Conservation (phyloP, 371 early-diverging fungal species). For the Mortierella sp. region DNA sequence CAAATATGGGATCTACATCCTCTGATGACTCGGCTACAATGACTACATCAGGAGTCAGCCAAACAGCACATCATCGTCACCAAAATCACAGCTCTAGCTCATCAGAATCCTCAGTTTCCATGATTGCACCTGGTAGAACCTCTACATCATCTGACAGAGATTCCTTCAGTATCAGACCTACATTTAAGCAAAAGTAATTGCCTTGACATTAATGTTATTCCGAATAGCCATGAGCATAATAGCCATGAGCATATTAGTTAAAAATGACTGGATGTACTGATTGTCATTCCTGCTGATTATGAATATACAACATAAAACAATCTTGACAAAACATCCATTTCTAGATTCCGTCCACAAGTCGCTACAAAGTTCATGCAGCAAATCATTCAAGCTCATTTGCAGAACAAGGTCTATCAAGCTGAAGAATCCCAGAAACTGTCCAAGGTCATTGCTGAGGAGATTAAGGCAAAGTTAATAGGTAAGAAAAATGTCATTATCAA, state of each 20-base stretch:
- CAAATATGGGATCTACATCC: neutral
- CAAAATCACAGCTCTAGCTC: conserved; percentile 11
- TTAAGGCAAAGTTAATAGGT: conserved; percentile 76
- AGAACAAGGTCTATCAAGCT: conserved; percentile 64
- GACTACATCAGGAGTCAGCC: neutral
- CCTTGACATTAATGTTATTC: neutral
- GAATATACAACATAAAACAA: no score
- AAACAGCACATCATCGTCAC: neutral
- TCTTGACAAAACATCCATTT: no score
- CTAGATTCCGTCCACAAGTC: conserved; percentile 70
- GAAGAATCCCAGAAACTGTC: conserved; percentile 68
- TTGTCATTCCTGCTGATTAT: no score
- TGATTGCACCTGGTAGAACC: conserved; percentile 16
- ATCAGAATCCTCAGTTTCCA: conserved; percentile 9
- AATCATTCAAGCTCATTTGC: conserved; percentile 64
- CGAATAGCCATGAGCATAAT: no score
- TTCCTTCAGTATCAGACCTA: conserved; percentile 48
- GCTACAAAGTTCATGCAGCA: conserved; percentile 69
- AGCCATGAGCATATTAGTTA: no score
- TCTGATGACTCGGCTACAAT: conserved; percentile 10
- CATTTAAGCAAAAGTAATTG: conserved; percentile 54
- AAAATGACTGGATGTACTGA: no score
- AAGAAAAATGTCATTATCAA: neutral
- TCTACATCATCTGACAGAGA: conserved; percentile 48
- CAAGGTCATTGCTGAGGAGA: conserved; percentile 72